Evolutionary conservation across 2,329 filamentous ascomycete genomes (phyloP).

Genomic region (Aspergillus sp.): DNA sequence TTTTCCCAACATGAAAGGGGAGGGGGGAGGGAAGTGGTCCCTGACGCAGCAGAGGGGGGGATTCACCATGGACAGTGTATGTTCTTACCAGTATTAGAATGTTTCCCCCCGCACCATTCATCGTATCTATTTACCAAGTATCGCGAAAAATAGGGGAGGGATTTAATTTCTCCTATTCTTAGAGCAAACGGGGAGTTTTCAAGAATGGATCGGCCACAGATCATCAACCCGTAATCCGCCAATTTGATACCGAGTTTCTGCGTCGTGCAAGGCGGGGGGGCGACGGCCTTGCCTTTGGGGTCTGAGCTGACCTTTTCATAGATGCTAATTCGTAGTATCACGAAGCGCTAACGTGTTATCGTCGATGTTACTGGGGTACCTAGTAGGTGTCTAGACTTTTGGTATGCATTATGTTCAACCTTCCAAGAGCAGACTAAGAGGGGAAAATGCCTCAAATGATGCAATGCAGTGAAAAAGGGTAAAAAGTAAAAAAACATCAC

Average conservation of each 20-base stretch:
- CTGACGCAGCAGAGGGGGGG: slow-evolving; percentile 12
- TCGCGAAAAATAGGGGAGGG: slow-evolving; percentile 7
- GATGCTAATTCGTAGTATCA: background rate
- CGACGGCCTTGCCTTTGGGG: background rate
- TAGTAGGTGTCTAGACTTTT: background rate
- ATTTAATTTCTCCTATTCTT: slow-evolving; percentile 2
- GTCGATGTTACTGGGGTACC: background rate
- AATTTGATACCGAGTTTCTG: slow-evolving; percentile 1
- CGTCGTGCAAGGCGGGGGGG: background rate
- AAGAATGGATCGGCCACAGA: slow-evolving; percentile 10
- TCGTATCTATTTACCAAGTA: background rate
- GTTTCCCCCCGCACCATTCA: background rate
- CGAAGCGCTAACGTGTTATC: background rate
- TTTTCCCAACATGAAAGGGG: background rate
- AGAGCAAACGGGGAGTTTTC: background rate
- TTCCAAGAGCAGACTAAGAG: background rate
- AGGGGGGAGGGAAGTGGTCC: background rate
- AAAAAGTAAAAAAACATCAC: background rate
- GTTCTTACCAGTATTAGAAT: slow-evolving; percentile 8
- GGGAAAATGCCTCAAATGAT: slow-evolving; percentile 12
- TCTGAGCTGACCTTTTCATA: background rate
- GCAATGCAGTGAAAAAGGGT: background rate
- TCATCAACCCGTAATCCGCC: background rate
- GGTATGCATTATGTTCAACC: slow-evolving; percentile 11
- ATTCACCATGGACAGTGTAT: background rate